These are phyloP conservation scores for Backusella liffmaniae DNA, from an alignment of 192 early-diverging fungal genomes.

Conservation along the genomic window DNA sequence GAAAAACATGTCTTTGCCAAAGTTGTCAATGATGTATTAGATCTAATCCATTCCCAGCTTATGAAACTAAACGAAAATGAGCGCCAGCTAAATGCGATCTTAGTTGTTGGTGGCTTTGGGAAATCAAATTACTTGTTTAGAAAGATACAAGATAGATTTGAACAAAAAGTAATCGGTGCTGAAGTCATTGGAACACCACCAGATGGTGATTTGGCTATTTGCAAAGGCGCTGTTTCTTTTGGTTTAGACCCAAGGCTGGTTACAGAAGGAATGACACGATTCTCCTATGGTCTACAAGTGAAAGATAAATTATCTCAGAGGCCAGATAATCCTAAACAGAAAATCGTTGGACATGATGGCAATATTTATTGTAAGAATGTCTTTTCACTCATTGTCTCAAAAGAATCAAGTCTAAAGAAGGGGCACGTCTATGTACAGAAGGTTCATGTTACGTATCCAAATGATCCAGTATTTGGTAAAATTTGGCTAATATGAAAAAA, in stretches of 20 bases:
- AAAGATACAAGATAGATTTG: conserved; percentile 42
- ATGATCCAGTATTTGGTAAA: not conserved
- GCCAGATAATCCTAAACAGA: not conserved
- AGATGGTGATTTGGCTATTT: conserved; percentile 42
- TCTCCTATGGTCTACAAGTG: conserved; percentile 47
- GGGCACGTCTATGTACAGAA: not conserved
- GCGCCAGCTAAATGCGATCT: conserved; percentile 40
- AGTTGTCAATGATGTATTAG: conserved; percentile 43
- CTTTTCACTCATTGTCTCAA: not conserved
- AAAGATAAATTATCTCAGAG: conserved; percentile 31
- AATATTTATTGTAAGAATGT: not conserved
- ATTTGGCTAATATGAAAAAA: not conserved
- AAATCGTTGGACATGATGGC: not conserved
- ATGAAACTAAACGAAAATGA: conserved; percentile 32
- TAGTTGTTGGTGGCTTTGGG: conserved; percentile 55
- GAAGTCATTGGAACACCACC: conserved; percentile 42
- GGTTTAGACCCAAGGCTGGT: conserved; percentile 45
- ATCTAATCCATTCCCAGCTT: conserved; percentile 48
- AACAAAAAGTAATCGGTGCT: conserved; percentile 21
- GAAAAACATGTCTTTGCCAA: conserved; percentile 44
- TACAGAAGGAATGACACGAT: conserved; percentile 42
- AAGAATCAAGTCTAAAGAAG: not conserved
- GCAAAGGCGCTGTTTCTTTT: conserved; percentile 52
- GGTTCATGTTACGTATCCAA: not conserved
- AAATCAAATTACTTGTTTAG: conserved; percentile 50